Percentiles rank a stretch among this genome's conserved stretches.
Conservation (phyloP, 805 yeast genomes). For the Kluyveromyces lactis region DNA sequence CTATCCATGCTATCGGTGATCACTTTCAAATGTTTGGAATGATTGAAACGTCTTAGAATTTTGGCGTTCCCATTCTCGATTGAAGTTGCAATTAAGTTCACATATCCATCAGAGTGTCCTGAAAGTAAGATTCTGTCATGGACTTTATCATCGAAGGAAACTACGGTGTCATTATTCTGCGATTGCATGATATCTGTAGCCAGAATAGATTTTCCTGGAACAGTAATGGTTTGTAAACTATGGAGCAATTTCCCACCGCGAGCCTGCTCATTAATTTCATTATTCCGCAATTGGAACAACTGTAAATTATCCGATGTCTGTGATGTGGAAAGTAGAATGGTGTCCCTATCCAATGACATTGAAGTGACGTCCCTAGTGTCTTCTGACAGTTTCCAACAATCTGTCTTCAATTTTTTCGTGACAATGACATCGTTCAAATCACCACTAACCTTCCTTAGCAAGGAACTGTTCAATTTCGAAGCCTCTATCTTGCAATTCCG, state of each 20-base stretch:
- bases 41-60: conserved; percentile 72
- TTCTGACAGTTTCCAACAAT: conserved; percentile 18
- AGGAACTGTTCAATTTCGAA: conserved; percentile 15
- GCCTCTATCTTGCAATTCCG: conserved; percentile 18
- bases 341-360: conserved; percentile 11
- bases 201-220: conserved; percentile 19
- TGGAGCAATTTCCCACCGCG: conserved; percentile 8
- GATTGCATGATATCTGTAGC: conserved; percentile 10
- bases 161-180: conserved; percentile 6
- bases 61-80: conserved; percentile 50
- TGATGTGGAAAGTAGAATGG: conserved; percentile 14
- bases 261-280: neutral
- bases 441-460: conserved; percentile 21
- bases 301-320: conserved; percentile 13
- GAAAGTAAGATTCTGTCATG: conserved; percentile 36
- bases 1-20: conserved; percentile 9
- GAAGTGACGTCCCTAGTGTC: conserved; percentile 7
- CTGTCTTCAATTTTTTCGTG: conserved; percentile 20
- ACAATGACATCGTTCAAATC: conserved; percentile 23
- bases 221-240: conserved; percentile 18
- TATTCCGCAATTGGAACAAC: conserved; percentile 7
- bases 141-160: conserved; percentile 4
- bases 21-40: conserved; percentile 49
- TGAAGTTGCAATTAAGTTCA: conserved; percentile 57
- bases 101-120: conserved; percentile 71